Evolutionary conservation across 495 filamentous ascomycete genomes (phyloP), one percentile per base, ranked within the genome.

Genomic region (Neurospora intermedia): DNA sequence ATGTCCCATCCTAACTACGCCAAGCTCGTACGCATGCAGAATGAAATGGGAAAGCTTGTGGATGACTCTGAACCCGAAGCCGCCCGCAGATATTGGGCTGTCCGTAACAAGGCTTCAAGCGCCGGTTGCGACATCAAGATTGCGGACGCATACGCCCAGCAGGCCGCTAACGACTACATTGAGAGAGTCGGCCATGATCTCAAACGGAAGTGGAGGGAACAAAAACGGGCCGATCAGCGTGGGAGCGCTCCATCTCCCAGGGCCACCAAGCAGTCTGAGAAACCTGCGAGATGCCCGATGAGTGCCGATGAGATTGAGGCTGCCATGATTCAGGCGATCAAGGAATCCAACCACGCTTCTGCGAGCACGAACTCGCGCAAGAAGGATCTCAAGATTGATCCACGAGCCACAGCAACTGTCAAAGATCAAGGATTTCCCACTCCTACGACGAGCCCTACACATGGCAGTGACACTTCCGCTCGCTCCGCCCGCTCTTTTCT

Each of bases 1-100:
- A 71, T 77, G 59, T 40, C 38, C 8, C 73, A 73, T 15, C 4
- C 48, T 18, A 71, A 70, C 41, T 78, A 74, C 69, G 45, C 13
- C 54, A 27, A 66, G 54, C 54, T 66, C 6, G 54, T 35, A 66
- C 54, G 54, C 54, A 35, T 8, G 23, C 54, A 31, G 18, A 27
- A 66, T 1, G 13, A 66, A 15, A 16, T 66, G 54, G 5, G 0
- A 27, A 66, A 66, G 54, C 54, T 66, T 18, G 54, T 66, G 54
- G 31, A 66, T 8, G 54, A 66, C 54, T 66, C 27, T 2, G 54
- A 66, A 2, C 54, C 54, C 27, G 54, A 66, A 66, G 54, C 54
- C 54, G 27, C 27, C 15, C 54, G 15, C 27, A 66, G 15, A 7
- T 66, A 66, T 27, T 31, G 54, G 23, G 31, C 13, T 35, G 23